Percentiles rank a stretch among this genome's conserved stretches.
These are phyloP conservation scores for Xylaria sp. DNA, from an alignment of 2,329 filamentous ascomycete genomes.

Conservation along the genomic window DNA sequence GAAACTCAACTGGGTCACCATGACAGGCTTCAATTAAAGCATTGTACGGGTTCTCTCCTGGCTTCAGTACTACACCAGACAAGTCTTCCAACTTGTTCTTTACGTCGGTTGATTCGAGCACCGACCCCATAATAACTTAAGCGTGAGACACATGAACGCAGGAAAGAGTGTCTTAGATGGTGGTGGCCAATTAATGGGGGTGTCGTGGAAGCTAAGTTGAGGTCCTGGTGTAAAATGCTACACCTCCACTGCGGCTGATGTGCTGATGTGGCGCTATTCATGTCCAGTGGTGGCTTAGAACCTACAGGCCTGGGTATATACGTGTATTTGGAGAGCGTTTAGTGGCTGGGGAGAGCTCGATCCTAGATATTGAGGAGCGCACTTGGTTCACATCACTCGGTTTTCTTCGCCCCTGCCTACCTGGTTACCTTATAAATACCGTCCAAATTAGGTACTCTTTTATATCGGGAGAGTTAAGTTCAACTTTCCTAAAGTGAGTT, in stretches of 20 bases:
- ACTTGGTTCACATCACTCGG: no score
- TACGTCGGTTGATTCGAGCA: constrained; percentile 55
- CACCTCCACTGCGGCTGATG: constrained; percentile 25
- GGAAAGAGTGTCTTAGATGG: background rate
- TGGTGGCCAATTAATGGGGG: background rate
- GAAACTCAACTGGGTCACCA: constrained; percentile 70
- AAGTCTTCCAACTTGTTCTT: constrained; percentile 66
- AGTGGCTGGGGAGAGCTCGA: no score
- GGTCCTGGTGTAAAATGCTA: background rate
- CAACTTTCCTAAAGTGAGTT: no score
- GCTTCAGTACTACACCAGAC: constrained; percentile 61
- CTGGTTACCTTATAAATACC: no score
- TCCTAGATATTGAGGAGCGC: no score
- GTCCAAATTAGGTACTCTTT: no score
- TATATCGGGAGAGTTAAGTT: no score
- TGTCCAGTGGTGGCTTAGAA: background rate
- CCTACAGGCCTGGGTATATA: no score
- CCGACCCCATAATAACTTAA: constrained; percentile 49
- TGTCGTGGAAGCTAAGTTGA: background rate
- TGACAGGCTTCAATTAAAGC: constrained; percentile 76
- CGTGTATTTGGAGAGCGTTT: no score
- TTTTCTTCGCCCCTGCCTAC: no score
- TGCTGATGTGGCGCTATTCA: background rate
- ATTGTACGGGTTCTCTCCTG: constrained; percentile 79
- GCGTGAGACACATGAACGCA: background rate